Evolutionary conservation across 345 rosid genomes (phyloP), one percentile per base, ranked within the genome.

Genomic region (Cardamine occulta): DNA sequence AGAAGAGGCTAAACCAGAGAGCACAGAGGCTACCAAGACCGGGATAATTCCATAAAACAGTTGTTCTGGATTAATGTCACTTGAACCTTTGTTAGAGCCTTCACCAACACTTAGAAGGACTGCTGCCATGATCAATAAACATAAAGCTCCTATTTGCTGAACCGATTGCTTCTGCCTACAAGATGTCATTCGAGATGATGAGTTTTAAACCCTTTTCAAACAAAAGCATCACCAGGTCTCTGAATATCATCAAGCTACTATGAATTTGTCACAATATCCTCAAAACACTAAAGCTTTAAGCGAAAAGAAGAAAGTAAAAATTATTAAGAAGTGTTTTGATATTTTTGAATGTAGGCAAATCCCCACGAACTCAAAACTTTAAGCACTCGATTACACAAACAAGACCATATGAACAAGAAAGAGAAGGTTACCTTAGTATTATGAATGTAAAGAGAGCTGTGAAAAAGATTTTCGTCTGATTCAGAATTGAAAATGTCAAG

Each of bases 1-100:
- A 68, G 96, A 78, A 21, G 99, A 95, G 65, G 98, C 99, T 71
- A 95, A 86, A 77, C 99, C 98, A 18, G 99, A 95, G 70, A 95
- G 98, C 18, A 93, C 88, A 69, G 99, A 95, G 67, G 97, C 99
- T 80, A 79, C 91, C 76, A 93, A 82, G 76, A 96, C 97, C 34
- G 98, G 99, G 73, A 87, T 83, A 72, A 96, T 96, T 47, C 99
- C 99, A 71, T 84, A 87, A 79, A 95, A 91, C 66, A 96, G 61
- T 68, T 80, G 86, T 54, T 96, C 95, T 7, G 93, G 84, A 68
- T 78, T 72, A 72, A 75, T 73, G 68, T 74, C 76, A 44, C 74
- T 74, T 57, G 96, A 84, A 70, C 74, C 84, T 78, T 87, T 91
- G 78, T 83, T 88, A 75, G 97, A 93, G 57, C 98, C 96, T 85